Evolutionary conservation across 306 rosid species (phyloP), one percentile per base, ranked within the genome.

Genomic region (Ceratonia siliqua): DNA sequence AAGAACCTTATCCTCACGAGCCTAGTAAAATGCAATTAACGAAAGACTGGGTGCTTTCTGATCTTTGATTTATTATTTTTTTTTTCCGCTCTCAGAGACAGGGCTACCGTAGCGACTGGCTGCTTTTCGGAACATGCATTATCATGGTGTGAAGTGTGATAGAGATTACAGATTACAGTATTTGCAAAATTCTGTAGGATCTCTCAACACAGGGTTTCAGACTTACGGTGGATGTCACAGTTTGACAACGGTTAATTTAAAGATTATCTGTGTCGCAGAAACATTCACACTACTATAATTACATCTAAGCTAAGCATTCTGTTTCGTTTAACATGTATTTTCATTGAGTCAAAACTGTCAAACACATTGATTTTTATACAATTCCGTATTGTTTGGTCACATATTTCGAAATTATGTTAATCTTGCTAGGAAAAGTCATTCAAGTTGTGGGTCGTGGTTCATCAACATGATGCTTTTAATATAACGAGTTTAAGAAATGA

Each of bases 41-140:
- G 6, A 42, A 8, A 13, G 28, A 54, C 28, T 63, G 38, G 55
- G 17, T n/a, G 53, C 11, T 75, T 49, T 24, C 8, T 17, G 38
- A 15, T 57, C 21, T 21, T 21, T 35, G 2, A 12, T 21, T 66
- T 42, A 20, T 38, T 45, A 1, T 41, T 22, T 14, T 36, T 11
- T 25, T 52, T 15, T 1, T 13, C 17, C 20, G 3, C 30, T 70
- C 50, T 52, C 67, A 41, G 21, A 33, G 46, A 15, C 65, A 62
- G 73, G 53, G 61, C 42, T 71, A 42, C 70, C 13, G 17, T 74
- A 48, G 39, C 62, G 2, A 62, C 42, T 78, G 77, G 61, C 57
- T 66, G 42, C 42, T 15, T 25, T 27, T 45, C 13, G 41, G 41
- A 17, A 28, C 41, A 33, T 43, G 61, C 80, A 42, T 12, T 41